Evolutionary conservation across 2,329 filamentous ascomycete genomes (phyloP).

Genomic region (Neoscytalidium dimidiatum): DNA sequence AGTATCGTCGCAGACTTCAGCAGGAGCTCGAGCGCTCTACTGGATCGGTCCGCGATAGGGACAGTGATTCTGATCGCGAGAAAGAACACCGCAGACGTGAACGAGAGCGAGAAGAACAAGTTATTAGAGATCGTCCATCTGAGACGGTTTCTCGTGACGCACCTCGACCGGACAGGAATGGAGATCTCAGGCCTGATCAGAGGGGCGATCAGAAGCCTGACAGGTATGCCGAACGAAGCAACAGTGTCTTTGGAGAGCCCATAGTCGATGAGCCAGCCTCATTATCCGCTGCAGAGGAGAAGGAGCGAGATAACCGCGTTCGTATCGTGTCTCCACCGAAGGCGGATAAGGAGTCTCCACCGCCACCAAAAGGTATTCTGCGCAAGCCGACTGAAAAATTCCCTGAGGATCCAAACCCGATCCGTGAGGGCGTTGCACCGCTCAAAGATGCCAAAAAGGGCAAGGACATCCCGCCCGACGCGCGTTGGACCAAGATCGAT

Average conservation of each 20-base stretch:
- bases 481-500: slow-evolving; percentile 92
- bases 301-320: slow-evolving; percentile 34
- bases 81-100: slow-evolving; percentile 37
- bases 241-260: slow-evolving; percentile 30
- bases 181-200: not conserved
- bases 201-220: no score
- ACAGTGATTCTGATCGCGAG: slow-evolving; percentile 32
- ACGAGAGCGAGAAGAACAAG: slow-evolving; percentile 23
- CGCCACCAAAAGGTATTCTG: slow-evolving; percentile 76
- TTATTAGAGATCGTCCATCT: not conserved
- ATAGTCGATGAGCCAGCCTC: slow-evolving; percentile 38
- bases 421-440: slow-evolving; percentile 90
- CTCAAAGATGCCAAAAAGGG: slow-evolving; percentile 78
- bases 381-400: slow-evolving; percentile 81
- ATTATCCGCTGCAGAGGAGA: slow-evolving; percentile 27
- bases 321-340: slow-evolving; percentile 70
- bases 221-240: slow-evolving; percentile 28
- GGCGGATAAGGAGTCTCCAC: slow-evolving; percentile 63
- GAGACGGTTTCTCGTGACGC: not conserved
- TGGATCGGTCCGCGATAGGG: slow-evolving; percentile 30
- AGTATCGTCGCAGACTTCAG: slow-evolving; percentile 52
- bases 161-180: slow-evolving; percentile 25
- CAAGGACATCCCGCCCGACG: slow-evolving; percentile 70
- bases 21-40: slow-evolving; percentile 43
- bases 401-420: slow-evolving; percentile 79